These are phyloP conservation scores for Cucumis melo DNA, from an alignment of 306 rosid species.

Conservation along the genomic window DNA sequence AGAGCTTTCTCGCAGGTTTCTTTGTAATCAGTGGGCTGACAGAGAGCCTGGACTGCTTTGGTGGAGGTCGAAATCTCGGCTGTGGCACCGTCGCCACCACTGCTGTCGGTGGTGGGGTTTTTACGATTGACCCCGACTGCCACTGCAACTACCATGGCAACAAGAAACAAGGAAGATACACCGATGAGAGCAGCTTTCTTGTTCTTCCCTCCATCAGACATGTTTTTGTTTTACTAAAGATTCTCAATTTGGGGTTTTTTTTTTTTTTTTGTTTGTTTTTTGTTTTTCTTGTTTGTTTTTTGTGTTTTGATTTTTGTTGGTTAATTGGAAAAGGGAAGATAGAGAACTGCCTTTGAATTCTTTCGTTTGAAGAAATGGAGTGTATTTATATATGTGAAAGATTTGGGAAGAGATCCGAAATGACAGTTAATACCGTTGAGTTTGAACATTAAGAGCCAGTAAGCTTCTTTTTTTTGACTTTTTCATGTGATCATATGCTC, in stretches of 20 bases:
- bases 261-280: too few relatives aligned
- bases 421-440: background rate
- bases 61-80: background rate
- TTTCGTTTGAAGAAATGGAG: background rate
- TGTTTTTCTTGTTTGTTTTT: background rate
- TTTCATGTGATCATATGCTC: background rate
- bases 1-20: slow-evolving; percentile 37
- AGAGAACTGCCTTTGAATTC: background rate
- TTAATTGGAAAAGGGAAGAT: background rate
- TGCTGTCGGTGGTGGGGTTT: background rate
- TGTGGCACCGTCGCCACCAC: background rate
- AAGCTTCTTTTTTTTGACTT: background rate
- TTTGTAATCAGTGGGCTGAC: slow-evolving; percentile 42
- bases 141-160: slow-evolving; percentile 11
- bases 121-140: slow-evolving; percentile 2
- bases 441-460: background rate
- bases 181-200: slow-evolving; percentile 6
- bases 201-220: background rate
- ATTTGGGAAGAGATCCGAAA: background rate
- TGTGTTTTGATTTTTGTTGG: background rate
- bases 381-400: background rate
- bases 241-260: background rate
- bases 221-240: background rate
- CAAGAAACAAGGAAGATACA: slow-evolving; percentile 1
- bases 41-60: slow-evolving; percentile 24